A percentile compares a stretch with the other conserved stretches of the same genome.
Conservation (phyloP, 345 rosid genomes). For the Salix udensis region DNA sequence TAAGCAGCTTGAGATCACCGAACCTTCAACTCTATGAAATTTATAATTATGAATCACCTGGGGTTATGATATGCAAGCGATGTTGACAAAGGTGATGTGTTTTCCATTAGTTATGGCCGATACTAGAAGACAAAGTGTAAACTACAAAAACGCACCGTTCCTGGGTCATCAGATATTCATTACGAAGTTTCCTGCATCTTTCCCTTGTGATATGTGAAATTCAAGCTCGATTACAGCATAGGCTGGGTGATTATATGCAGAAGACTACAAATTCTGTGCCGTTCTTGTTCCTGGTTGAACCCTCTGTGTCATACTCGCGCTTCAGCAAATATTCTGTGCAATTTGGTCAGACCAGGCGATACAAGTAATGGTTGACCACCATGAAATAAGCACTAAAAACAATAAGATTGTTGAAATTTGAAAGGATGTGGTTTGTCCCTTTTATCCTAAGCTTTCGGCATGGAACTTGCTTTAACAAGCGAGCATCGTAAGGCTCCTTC, state of each 20-base stretch:
- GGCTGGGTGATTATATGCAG: neutral
- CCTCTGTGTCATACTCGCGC: neutral
- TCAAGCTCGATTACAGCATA: neutral
- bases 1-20: neutral
- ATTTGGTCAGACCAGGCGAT: neutral
- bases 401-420: neutral
- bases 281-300: neutral
- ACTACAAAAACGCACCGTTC: slow-evolving; percentile 13
- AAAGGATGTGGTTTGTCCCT: neutral
- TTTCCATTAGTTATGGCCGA: slow-evolving; percentile 10
- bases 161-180: slow-evolving; percentile 12
- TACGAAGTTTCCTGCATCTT: slow-evolving; percentile 44
- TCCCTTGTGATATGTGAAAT: slow-evolving; percentile 11
- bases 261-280: neutral
- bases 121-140: slow-evolving; percentile 24
- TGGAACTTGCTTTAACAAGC: neutral
- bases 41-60: neutral
- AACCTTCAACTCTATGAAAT: neutral
- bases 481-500: neutral
- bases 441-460: neutral
- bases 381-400: neutral
- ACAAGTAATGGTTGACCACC: neutral
- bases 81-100: slow-evolving; percentile 22
- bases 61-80: slow-evolving; percentile 3
- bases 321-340: neutral